Evolutionary conservation across 176 grass and related monocot species (phyloP).

Genomic region (Miscanthus lutarioriparius): DNA sequence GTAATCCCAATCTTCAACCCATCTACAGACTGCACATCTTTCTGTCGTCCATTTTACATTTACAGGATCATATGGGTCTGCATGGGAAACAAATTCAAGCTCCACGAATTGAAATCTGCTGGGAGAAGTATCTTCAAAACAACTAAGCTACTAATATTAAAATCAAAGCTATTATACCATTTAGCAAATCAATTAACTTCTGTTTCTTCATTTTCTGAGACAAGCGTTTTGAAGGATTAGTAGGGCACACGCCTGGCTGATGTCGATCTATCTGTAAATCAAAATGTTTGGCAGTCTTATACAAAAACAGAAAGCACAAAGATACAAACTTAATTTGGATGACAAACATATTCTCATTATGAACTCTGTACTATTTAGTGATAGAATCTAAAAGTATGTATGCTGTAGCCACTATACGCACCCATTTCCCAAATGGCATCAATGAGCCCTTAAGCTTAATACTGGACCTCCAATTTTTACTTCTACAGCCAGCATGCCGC

Average conservation of each 20-base stretch:
- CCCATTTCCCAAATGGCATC: slow-evolving; percentile 90
- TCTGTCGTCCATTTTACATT: slow-evolving; percentile 94
- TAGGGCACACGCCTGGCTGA: slow-evolving; percentile 51
- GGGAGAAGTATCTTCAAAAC: slow-evolving; percentile 20
- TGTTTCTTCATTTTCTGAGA: slow-evolving; percentile 94
- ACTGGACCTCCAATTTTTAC: slow-evolving; percentile 97
- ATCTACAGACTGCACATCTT: slow-evolving; percentile 98
- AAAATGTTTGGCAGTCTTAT: slow-evolving; percentile 34
- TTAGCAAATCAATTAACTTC: slow-evolving; percentile 73
- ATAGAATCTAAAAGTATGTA: slow-evolving; percentile 25
- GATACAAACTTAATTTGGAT: background rate
- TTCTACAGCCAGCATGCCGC: slow-evolving; percentile 83
- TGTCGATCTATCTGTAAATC: slow-evolving; percentile 75
- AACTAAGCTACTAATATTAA: background rate
- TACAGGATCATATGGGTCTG: slow-evolving; percentile 95
- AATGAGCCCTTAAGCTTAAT: slow-evolving; percentile 79
- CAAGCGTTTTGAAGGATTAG: slow-evolving; percentile 63
- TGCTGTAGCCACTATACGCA: slow-evolving; percentile 33
- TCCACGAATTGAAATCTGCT: slow-evolving; percentile 2
- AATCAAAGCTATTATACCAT: slow-evolving; percentile 52
- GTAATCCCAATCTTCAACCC: slow-evolving; percentile 99
- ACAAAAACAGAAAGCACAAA: slow-evolving; percentile 23
- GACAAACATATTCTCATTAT: background rate
- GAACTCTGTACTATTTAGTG: background rate
- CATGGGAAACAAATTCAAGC: slow-evolving; percentile 31